A percentile compares a stretch with the other conserved stretches of the same genome.
Evolutionary conservation across 805 yeast genomes (phyloP).

Genomic region (Barnettozyma pratensis): DNA sequence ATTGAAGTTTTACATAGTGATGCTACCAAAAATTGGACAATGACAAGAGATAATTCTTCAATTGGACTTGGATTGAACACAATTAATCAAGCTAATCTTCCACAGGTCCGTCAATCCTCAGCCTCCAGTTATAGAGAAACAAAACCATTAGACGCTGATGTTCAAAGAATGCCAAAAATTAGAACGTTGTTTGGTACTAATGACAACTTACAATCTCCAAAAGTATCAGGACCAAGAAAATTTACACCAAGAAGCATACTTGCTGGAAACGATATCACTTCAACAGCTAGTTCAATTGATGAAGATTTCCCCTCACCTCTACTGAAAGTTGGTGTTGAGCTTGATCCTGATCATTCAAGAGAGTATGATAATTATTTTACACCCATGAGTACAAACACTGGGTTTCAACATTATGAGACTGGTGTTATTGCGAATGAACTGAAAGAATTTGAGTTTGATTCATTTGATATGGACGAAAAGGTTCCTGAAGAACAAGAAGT

Average conservation of each 20-base stretch:
- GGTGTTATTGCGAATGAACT: not conserved
- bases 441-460: constrained; percentile 4
- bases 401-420: constrained; percentile 5
- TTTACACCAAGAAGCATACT: not conserved
- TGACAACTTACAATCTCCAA: not conserved
- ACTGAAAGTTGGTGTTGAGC: constrained; percentile 17
- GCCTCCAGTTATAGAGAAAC: not conserved
- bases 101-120: not conserved
- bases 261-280: not conserved
- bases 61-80: constrained; percentile 11
- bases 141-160: not conserved
- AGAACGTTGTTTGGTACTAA: not conserved
- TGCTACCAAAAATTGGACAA: constrained; percentile 8
- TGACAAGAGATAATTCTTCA: constrained; percentile 21
- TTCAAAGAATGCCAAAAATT: not conserved
- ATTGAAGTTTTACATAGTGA: not conserved
- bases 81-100: not conserved
- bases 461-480: not conserved
- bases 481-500: too few relatives aligned
- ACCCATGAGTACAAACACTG: constrained; percentile 18
- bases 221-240: not conserved
- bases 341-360: constrained; percentile 10
- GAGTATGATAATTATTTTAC: constrained; percentile 20
- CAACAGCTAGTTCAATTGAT: constrained; percentile 15
- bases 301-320: constrained; percentile 20